Conservation (phyloP, 371 early-diverging fungal genomes). For the Rhizopus stolonifer region DNA sequence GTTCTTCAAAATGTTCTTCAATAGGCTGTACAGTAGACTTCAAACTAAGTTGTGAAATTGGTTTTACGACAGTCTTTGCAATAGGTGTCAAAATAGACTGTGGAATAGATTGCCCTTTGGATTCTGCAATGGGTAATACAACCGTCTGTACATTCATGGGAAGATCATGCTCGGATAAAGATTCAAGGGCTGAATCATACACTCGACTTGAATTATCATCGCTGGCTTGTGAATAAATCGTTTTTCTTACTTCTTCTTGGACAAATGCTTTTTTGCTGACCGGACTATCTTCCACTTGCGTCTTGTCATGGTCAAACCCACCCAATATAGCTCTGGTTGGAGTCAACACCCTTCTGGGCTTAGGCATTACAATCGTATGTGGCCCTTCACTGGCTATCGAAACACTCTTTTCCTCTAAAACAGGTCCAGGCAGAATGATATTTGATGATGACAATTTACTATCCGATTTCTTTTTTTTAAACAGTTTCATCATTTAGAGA, state of each 20-base stretch:
- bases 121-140: not conserved
- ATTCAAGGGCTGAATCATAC: constrained; percentile 19
- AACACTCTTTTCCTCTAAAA: not conserved
- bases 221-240: not conserved
- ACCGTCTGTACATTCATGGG: not conserved
- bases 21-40: not conserved
- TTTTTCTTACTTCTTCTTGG: not conserved
- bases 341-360: constrained; percentile 16
- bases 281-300: constrained; percentile 14
- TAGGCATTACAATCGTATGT: constrained; percentile 18
- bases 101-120: too few species aligned
- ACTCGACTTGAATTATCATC: constrained; percentile 9
- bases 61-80: too few species aligned
- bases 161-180: not conserved
- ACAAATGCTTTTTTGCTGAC: not conserved
- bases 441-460: not conserved
- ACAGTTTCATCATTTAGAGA: constrained; percentile 8
- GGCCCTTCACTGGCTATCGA: not conserved
- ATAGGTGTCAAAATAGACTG: not conserved
- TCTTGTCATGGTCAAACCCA: constrained; percentile 17
- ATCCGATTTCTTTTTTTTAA: constrained; percentile 11
- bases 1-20: too few species aligned
- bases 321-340: constrained; percentile 18
- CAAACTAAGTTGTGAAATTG: too few species aligned
- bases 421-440: not conserved